Conservation (phyloP, 2,329 filamentous ascomycete species). For the Talaromyces sp. region DNA sequence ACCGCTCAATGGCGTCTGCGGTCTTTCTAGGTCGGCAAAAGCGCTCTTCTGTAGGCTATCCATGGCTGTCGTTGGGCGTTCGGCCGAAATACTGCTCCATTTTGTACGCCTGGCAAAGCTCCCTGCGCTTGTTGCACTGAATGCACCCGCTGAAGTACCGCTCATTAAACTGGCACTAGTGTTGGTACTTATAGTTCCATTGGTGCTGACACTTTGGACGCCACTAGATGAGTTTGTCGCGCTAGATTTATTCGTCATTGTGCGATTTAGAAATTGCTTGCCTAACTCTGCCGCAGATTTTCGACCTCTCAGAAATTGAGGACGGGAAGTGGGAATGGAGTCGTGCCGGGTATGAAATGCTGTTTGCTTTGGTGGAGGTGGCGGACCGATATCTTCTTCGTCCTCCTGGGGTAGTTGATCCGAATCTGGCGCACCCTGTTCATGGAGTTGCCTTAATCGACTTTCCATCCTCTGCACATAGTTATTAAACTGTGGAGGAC, state of each 20-base stretch:
- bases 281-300: constrained; percentile 68
- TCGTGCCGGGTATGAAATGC: constrained; percentile 39
- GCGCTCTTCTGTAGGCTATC: constrained; percentile 36
- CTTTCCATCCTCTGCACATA: constrained; percentile 93
- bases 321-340: constrained; percentile 37
- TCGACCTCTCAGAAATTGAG: constrained; percentile 34
- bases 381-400: constrained; percentile 47
- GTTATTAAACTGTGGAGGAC: constrained; percentile 69
- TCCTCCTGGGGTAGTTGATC: constrained; percentile 42
- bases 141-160: constrained; percentile 79
- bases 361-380: constrained; percentile 57
- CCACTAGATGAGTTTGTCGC: constrained; percentile 73
- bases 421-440: constrained; percentile 44
- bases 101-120: constrained; percentile 76
- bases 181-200: constrained; percentile 64
- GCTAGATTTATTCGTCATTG: constrained; percentile 83
- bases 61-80: constrained; percentile 43
- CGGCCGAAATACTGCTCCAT: constrained; percentile 24
- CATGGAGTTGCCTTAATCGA: constrained; percentile 67
- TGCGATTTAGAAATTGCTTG: constrained; percentile 65
- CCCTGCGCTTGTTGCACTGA: constrained; percentile 92
- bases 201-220: constrained; percentile 63
- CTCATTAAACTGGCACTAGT: constrained; percentile 91
- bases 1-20: constrained; percentile 61
- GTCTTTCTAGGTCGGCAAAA: constrained; percentile 38